These are phyloP conservation scores for Coffea eugenioides DNA, from an alignment of 257 asterid species.

Conservation along the genomic window DNA sequence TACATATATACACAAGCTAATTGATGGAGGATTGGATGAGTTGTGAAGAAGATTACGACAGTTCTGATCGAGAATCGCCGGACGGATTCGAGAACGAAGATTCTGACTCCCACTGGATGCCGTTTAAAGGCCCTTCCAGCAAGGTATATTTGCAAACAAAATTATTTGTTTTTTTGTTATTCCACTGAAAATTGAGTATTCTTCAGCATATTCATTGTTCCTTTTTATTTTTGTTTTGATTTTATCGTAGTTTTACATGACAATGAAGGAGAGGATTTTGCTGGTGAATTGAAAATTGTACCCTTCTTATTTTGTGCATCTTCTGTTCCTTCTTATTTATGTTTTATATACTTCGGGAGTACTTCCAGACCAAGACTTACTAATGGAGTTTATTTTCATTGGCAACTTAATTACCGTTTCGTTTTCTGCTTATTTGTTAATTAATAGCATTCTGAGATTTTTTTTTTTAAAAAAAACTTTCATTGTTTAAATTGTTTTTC, in stretches of 20 bases:
- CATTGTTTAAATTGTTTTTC: not conserved
- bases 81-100: constrained; percentile 69
- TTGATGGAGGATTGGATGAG: constrained; percentile 55
- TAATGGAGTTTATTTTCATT: not conserved
- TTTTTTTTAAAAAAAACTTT: no score
- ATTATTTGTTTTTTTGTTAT: not conserved
- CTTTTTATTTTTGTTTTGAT: no score
- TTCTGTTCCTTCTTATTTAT: no score
- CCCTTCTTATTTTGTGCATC: not conserved
- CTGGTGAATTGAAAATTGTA: not conserved
- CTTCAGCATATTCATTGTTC: not conserved
- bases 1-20: not conserved
- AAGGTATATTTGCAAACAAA: constrained; percentile 41
- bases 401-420: not conserved
- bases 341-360: not conserved
- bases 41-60: constrained; percentile 49
- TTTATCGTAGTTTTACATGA: not conserved
- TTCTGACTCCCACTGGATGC: constrained; percentile 41
- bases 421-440: not conserved
- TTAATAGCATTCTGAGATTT: not conserved
- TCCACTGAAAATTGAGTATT: not conserved
- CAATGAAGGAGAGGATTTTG: not conserved
- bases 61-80: constrained; percentile 60
- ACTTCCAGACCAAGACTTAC: not conserved
- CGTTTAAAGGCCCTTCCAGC: constrained; percentile 49